A percentile compares a stretch with the other conserved stretches of the same genome.
Conservation (phyloP, 805 yeast species). For the Zygotorulaspora chibaensis region DNA sequence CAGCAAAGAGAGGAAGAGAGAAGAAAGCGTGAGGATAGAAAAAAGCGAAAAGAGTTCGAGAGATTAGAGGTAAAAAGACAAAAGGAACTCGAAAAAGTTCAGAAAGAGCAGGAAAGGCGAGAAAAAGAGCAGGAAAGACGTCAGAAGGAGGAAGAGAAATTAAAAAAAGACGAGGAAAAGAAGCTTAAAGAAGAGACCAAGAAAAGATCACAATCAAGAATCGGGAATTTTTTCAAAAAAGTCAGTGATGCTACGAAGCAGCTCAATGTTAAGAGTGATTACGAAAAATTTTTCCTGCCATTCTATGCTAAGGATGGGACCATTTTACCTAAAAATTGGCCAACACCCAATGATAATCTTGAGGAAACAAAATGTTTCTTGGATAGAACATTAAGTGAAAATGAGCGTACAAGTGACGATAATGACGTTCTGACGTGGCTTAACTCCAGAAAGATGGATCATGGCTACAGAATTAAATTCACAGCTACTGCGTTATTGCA, state of each 20-base stretch:
- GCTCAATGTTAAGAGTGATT: conserved; percentile 27
- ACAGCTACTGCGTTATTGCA: conserved; percentile 36
- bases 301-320: conserved; percentile 39
- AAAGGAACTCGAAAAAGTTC: conserved; percentile 21
- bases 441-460: conserved; percentile 11
- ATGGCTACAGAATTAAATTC: conserved; percentile 28
- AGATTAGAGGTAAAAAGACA: conserved; percentile 19
- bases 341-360: conserved; percentile 3
- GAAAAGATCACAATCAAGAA: conserved; percentile 38
- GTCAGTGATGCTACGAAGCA: conserved; percentile 27
- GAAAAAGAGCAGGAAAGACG: conserved; percentile 25
- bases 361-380: conserved; percentile 22
- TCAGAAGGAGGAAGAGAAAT: conserved; percentile 21
- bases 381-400: conserved; percentile 19
- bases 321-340: conserved; percentile 16
- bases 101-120: conserved; percentile 17
- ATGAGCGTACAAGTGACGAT: background rate
- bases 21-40: conserved; percentile 21
- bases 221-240: conserved; percentile 37
- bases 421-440: conserved; percentile 22
- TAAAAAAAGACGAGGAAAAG: conserved; percentile 26
- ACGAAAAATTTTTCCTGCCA: conserved; percentile 34
- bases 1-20: conserved; percentile 34
- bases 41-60: conserved; percentile 23
- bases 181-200: conserved; percentile 30